A percentile compares a stretch with the other conserved stretches of the same genome.
These are phyloP conservation scores for Striga asiatica DNA, from an alignment of 257 asterid species.

Conservation along the genomic window DNA sequence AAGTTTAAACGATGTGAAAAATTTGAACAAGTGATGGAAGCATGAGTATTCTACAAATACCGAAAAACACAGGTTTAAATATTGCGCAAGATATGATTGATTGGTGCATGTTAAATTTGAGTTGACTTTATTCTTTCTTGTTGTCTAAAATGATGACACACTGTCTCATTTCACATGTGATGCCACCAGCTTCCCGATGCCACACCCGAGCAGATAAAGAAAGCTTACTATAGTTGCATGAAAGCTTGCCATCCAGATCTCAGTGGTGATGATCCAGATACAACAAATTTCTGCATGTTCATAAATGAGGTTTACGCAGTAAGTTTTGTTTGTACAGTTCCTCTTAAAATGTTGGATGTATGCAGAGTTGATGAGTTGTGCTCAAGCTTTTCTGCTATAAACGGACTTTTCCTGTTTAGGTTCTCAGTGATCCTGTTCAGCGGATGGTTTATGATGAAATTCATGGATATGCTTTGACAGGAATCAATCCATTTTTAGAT, in stretches of 20 bases:
- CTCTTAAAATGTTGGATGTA: not conserved
- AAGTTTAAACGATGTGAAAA: not conserved
- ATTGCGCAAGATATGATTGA: too few relatives aligned
- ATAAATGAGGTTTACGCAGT: constrained; percentile 87
- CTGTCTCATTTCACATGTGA: constrained; percentile 3
- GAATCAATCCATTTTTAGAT: constrained; percentile 73
- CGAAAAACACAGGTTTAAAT: too few relatives aligned
- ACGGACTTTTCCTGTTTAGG: constrained; percentile 34
- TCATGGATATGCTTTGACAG: constrained; percentile 86
- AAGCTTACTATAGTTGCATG: constrained; percentile 97
- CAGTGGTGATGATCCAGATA: constrained; percentile 84
- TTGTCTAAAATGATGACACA: not conserved
- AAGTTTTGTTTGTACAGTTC: constrained; percentile 18
- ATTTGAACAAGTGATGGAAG: too few relatives aligned
- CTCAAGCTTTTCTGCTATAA: constrained; percentile 10
- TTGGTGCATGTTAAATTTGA: too few relatives aligned
- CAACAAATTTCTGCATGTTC: constrained; percentile 90
- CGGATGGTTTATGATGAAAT: constrained; percentile 89
- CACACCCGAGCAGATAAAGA: constrained; percentile 81
- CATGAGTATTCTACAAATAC: too few relatives aligned
- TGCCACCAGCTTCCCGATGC: constrained; percentile 78
- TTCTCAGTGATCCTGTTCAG: constrained; percentile 97
- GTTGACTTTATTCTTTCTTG: too few relatives aligned
- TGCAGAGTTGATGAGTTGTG: not conserved
- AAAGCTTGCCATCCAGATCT: constrained; percentile 97